Percentiles rank a stretch among this genome's conserved stretches.
Conservation (phyloP, 139 green algal species). For the Asterochloris sp. region DNA sequence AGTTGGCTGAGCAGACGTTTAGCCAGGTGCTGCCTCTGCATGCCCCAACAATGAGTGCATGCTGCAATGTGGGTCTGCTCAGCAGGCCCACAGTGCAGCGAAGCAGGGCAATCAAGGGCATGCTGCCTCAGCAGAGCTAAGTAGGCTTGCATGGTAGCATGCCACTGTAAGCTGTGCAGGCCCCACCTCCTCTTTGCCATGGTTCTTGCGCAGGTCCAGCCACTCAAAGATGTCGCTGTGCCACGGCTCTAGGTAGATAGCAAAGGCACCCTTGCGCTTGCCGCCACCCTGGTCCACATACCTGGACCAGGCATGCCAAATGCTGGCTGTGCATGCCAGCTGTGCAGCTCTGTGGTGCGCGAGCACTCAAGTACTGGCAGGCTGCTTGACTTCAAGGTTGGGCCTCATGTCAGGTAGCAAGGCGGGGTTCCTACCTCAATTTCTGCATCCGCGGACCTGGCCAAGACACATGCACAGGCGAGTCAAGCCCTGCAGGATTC, state of each 20-base stretch:
- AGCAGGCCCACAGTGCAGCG: too few species aligned
- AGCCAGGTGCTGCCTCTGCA: too few species aligned
- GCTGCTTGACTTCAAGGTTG: too few species aligned
- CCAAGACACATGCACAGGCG: not conserved
- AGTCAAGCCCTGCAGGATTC: not conserved
- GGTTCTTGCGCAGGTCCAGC: slow-evolving; percentile 98
- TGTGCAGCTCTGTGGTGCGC: not conserved
- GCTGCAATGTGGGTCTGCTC: too few species aligned
- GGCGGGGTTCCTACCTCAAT: not conserved
- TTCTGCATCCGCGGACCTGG: not conserved
- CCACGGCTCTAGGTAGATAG: slow-evolving; percentile 99
- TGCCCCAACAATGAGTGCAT: too few species aligned
- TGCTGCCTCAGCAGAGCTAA: too few species aligned
- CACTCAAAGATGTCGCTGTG: slow-evolving; percentile 98
- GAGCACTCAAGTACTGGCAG: not conserved
- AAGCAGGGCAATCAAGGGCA: too few species aligned
- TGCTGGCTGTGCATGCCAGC: not conserved
- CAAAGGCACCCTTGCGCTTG: slow-evolving; percentile 97
- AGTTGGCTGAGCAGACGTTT: too few species aligned
- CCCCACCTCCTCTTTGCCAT: slow-evolving; percentile 83
- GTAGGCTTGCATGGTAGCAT: too few species aligned
- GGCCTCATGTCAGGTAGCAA: not conserved
- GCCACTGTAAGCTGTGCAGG: too few species aligned
- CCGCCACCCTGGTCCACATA: slow-evolving; percentile 94
- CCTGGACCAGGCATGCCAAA: slow-evolving; percentile 6